Conservation (phyloP, 345 rosid genomes). For the Syzygium oleosum region DNA sequence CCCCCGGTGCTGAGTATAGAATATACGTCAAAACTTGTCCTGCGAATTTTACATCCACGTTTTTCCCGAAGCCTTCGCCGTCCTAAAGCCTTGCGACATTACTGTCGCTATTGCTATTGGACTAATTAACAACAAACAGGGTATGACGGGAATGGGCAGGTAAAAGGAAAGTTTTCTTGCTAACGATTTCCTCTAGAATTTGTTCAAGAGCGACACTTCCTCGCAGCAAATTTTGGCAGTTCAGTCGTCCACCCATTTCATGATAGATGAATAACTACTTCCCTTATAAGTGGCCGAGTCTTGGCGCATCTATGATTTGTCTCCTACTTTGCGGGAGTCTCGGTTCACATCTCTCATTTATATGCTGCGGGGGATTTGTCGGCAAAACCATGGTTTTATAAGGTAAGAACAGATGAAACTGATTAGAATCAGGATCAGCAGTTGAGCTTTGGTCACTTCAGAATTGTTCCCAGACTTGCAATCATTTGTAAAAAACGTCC, state of each 20-base stretch:
- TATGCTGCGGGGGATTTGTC: conserved; percentile 26
- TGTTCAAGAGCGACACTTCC: background rate
- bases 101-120: background rate
- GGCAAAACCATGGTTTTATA: conserved; percentile 24
- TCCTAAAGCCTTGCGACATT: no score
- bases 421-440: background rate
- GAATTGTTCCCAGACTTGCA: background rate
- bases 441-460: background rate
- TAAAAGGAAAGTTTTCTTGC: background rate
- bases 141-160: no score
- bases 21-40: no score
- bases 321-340: conserved; percentile 11
- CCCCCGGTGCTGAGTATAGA: no score
- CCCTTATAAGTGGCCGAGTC: background rate
- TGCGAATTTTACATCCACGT: no score
- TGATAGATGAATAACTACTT: conserved; percentile 16
- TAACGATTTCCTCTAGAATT: background rate
- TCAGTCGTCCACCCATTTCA: conserved; percentile 22
- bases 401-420: background rate
- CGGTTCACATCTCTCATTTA: conserved; percentile 25
- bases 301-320: background rate
- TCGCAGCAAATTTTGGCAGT: conserved; percentile 4
- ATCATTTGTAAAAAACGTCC: background rate
- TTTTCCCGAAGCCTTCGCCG: no score
- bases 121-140: no score